Conservation (phyloP, 495 filamentous ascomycete species). For the Pyronema domesticum region DNA sequence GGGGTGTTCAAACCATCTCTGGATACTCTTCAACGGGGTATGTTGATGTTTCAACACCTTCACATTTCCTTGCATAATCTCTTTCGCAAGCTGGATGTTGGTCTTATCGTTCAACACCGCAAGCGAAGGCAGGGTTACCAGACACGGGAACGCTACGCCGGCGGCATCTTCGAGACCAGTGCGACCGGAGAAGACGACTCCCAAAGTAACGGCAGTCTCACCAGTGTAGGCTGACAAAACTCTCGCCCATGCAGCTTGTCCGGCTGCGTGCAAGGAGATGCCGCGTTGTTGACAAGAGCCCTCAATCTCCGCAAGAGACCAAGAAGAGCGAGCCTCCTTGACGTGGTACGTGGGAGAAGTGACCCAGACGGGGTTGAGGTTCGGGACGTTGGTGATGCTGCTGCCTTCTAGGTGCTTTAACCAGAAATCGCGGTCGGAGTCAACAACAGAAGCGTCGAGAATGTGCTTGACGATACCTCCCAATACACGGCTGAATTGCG, state of each 20-base stretch:
- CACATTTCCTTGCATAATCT: constrained; percentile 44
- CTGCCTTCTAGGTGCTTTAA: constrained; percentile 32
- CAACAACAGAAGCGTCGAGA: constrained; percentile 9
- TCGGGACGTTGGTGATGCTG: constrained; percentile 46
- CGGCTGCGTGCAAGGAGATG: constrained; percentile 51
- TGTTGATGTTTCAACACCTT: constrained; percentile 48
- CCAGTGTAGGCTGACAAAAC: constrained; percentile 55
- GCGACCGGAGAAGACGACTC: constrained; percentile 49
- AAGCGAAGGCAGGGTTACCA: constrained; percentile 52
- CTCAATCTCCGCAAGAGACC: constrained; percentile 32
- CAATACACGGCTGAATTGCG: constrained; percentile 29
- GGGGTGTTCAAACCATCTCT: constrained; percentile 42
- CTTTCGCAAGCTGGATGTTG: constrained; percentile 36
- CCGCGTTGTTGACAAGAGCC: constrained; percentile 32
- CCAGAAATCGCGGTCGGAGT: constrained; percentile 42
- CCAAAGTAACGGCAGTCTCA: constrained; percentile 48
- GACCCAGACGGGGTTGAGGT: constrained; percentile 43
- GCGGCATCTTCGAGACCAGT: constrained; percentile 35
- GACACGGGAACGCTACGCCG: constrained; percentile 47
- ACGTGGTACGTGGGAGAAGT: constrained; percentile 26
- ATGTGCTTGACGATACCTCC: constrained; percentile 33
- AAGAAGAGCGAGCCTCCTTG: constrained; percentile 27
- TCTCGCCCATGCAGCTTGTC: constrained; percentile 57
- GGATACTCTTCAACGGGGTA: constrained; percentile 46
- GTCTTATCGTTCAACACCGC: constrained; percentile 29